Base-by-base conservation (phyloP, 768 basidiomycete species). In the Phanerochaete sordida region DNA sequence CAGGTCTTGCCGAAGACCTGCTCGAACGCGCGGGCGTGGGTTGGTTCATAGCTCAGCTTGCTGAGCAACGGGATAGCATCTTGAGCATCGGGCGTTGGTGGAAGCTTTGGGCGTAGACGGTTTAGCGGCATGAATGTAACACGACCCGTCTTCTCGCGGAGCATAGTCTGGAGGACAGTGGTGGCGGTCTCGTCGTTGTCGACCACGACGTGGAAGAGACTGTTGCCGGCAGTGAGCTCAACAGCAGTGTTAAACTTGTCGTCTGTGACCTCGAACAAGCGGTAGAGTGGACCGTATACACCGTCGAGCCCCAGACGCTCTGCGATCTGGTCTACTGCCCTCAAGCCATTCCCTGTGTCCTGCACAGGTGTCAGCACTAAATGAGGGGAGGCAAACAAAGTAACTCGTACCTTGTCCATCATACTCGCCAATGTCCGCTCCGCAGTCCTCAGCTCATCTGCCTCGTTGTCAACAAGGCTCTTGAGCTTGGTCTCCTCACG, bases 91-190 rank as follows among this genome's bases (percentile, higher is more conserved):
- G 88, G 88, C 21, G 84, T 76, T 0, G 82, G 78, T 1, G 79
- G 77, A 37, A 79, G 80, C 63, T 90, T 92, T 56, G 90, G 89
- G 66, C 89, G 88, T 60, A 99, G 85, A 15, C 97, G 89, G 73
- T 98, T 98, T 43, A 99, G 83, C 21, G 97, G 97, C 89, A 99
- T 95, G 76, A 98, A 98, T 0, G 97, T 99, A 8, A 99, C 91
- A 53, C 97, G 87, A 1, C 96, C 97, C 12, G 86, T 90, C 71
- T 91, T 93, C 71, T 98, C 95, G 68, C 87, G 87, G 66, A 95
- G 77, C 96, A 99, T 98, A 64, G 90, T 78, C 21, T 97, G 91
- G 13, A 99, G 84, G n/a, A 98, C 87, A 69, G 83, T 85, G 2
- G 87, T 87, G 0, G 95, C 97, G 0, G 95, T 98, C 45, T 88